Conservation (phyloP, 2,329 filamentous ascomycete genomes). For the Lasiodiplodia gonubiensis region DNA sequence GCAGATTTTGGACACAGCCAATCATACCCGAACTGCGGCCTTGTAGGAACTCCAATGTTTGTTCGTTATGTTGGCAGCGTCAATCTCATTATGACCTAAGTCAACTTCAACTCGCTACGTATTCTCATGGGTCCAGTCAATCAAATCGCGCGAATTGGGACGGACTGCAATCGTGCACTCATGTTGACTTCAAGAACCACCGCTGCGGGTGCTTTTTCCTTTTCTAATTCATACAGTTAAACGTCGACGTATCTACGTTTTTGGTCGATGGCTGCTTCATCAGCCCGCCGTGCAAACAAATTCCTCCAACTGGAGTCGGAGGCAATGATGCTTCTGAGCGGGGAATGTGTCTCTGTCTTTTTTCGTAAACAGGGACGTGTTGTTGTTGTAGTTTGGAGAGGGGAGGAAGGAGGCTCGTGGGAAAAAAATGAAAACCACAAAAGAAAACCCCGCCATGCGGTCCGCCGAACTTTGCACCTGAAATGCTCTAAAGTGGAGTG, state of each 20-base stretch:
- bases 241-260: background rate
- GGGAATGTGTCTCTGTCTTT: background rate
- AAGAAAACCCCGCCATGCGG: background rate
- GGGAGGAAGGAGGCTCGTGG: background rate
- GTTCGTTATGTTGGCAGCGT: too few relatives aligned
- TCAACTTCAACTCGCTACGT: too few relatives aligned
- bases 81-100: too few relatives aligned
- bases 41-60: too few relatives aligned
- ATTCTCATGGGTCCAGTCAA: too few relatives aligned
- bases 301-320: background rate
- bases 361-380: background rate
- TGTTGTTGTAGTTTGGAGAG: background rate
- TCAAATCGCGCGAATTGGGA: background rate
- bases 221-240: background rate
- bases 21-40: too few relatives aligned
- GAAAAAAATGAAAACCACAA: background rate
- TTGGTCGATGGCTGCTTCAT: background rate
- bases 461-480: background rate
- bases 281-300: background rate
- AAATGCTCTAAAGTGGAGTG: background rate
- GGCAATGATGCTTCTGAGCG: background rate
- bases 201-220: background rate
- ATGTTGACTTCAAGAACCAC: background rate
- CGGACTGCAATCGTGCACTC: background rate
- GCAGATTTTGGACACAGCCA: too few relatives aligned